Percentiles rank a stretch among this genome's conserved stretches.
These are phyloP conservation scores for Mariannaea sp. DNA, from an alignment of 2,329 filamentous ascomycete species.

Conservation along the genomic window DNA sequence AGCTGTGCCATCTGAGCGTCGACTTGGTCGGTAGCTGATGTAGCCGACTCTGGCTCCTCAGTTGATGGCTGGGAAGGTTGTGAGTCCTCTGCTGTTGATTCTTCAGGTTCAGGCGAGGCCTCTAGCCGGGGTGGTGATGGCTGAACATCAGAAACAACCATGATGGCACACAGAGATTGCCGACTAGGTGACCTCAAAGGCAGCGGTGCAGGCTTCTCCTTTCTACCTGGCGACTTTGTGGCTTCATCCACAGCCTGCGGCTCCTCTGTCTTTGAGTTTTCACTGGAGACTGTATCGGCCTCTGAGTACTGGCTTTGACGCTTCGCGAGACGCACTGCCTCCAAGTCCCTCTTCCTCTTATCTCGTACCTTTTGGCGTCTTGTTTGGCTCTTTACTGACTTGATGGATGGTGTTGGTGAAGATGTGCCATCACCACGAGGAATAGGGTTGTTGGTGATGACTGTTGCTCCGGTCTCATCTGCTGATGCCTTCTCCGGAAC, in stretches of 20 bases:
- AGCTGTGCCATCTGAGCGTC: conserved; percentile 1
- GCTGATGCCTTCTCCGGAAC: conserved; percentile 21
- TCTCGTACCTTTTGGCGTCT: conserved; percentile 47
- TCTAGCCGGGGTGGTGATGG: conserved; percentile 34
- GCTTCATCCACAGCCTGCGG: not conserved
- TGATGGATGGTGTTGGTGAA: conserved; percentile 25
- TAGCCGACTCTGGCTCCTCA: not conserved
- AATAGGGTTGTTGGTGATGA: conserved; percentile 33
- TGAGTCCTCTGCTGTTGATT: not conserved
- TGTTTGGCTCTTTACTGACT: conserved; percentile 39
- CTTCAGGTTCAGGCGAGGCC: not conserved
- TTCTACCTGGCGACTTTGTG: not conserved
- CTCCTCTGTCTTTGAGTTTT: not conserved
- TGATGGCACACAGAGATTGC: conserved; percentile 43
- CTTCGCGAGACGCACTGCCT: conserved; percentile 38
- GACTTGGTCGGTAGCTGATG: not conserved
- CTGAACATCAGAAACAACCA: conserved; percentile 47
- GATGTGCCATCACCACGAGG: conserved; percentile 16
- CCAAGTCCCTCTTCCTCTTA: conserved; percentile 48
- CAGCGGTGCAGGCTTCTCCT: conserved; percentile 22
- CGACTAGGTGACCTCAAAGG: conserved; percentile 24
- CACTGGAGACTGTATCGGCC: not conserved
- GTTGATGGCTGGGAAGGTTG: not conserved
- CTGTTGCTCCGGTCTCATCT: conserved; percentile 22
- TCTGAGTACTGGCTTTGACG: conserved; percentile 15